Evolutionary conservation across 2,329 filamentous ascomycete species (phyloP), one percentile per base, ranked within the genome.

Genomic region (Sarocladium kiliense): DNA sequence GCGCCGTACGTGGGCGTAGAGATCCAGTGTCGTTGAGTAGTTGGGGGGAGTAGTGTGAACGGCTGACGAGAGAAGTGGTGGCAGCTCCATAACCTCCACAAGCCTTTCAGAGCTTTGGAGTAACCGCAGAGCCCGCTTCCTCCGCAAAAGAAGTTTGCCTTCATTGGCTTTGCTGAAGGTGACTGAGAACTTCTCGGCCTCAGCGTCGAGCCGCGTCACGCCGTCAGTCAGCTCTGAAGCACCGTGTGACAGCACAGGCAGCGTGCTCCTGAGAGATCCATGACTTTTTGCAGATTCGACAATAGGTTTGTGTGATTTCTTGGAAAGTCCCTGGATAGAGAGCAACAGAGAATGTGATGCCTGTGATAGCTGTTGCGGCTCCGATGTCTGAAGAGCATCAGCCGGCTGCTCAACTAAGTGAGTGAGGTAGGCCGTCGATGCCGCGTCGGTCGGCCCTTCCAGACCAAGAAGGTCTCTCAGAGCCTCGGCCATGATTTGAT

Each of bases 1-100:
- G 7, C 94, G 84, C 62, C 90, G 89, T 66, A 97, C 94, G 68
- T 97, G 94, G n/a, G 89, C 87, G 66, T 96, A 88, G 2, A 99
- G 79, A 69, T 99, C 94, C 32, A 99, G 77, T 0, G 92, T 92
- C 0, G 91, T 89, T 2, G 91, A 87, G 74, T 97, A 96, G 62
- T 91, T 95, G 58, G 85, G 82, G 3, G 84, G 77, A 3, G 71
- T 78, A 1, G 80, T 73, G 2, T 81, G 81, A 56, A 92, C 87
- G 45, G 92, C 87, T 1, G 92, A 91, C 12, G 89, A 88, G 14
- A 99, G 81, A 32, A 97, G 75, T 0, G 88, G 85, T 0, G 94
- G 94, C 27, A 99, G 80, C 64, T 97, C 93, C 57, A 99, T 83
- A 30, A 97, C 86, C 68, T 97, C 92, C 27, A 91, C 88, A 2